Evolutionary conservation across 192 early-diverging fungal species (phyloP).

Genomic region (Phycomyces blakesleeanus): DNA sequence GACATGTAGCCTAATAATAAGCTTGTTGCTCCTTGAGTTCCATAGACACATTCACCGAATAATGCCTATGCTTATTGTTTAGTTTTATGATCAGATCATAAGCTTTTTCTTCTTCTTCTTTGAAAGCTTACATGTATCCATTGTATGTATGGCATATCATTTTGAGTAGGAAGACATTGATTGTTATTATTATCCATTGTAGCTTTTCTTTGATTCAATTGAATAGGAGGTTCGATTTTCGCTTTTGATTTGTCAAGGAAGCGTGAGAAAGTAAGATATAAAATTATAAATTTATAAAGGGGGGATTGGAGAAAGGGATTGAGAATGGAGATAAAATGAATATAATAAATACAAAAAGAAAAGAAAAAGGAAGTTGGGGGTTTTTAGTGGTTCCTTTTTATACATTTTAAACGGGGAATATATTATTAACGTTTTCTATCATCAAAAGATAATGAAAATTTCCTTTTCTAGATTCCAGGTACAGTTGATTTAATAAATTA

Average conservation of each 20-base stretch:
- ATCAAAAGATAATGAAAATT: slow-evolving; percentile 1
- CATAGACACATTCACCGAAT: slow-evolving; percentile 51
- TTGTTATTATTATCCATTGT: too few species aligned
- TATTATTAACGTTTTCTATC: not conserved
- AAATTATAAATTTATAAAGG: too few species aligned
- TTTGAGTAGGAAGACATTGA: not conserved
- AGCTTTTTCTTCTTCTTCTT: too few species aligned
- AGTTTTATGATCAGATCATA: too few species aligned
- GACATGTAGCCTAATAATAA: slow-evolving; percentile 54
- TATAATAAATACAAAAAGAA: slow-evolving; percentile 5
- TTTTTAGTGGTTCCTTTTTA: not conserved
- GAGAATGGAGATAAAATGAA: slow-evolving; percentile 11
- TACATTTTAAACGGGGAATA: not conserved
- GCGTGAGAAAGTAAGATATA: not conserved
- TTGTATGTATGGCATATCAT: not conserved
- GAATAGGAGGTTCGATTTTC: too few species aligned
- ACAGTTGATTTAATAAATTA: too few species aligned
- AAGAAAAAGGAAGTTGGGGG: not conserved
- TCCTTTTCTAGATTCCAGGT: not conserved
- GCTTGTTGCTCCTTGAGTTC: slow-evolving; percentile 35
- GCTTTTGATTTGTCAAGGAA: too few species aligned
- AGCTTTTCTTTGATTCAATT: too few species aligned
- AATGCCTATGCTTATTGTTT: slow-evolving; percentile 39
- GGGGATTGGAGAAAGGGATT: not conserved
- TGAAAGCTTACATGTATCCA: not conserved